A percentile compares a stretch with the other conserved stretches of the same genome.
Evolutionary conservation across 768 basidiomycete genomes (phyloP).

Genomic region (Tylopilus vinaceipallidus): DNA sequence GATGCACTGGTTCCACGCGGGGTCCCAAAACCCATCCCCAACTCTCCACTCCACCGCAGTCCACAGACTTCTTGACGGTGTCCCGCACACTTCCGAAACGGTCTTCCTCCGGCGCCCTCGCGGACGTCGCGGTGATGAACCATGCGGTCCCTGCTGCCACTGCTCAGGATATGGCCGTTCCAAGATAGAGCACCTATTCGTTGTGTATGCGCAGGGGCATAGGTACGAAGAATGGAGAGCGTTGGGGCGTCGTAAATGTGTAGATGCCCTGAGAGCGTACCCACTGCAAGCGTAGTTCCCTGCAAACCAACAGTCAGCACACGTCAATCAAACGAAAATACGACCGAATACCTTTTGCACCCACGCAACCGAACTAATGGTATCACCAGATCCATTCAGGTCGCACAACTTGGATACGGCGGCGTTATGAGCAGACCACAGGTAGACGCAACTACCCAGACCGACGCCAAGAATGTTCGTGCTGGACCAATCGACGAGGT

Average conservation of each 20-base stretch:
- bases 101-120: conserved; percentile 51
- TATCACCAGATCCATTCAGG: conserved; percentile 58
- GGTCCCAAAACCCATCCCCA: conserved; percentile 27
- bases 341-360: conserved; percentile 63
- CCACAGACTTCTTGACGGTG: conserved; percentile 97
- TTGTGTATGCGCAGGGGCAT: conserved; percentile 79
- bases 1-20: conserved; percentile 14
- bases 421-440: conserved; percentile 95
- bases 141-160: conserved; percentile 87
- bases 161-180: conserved; percentile 85
- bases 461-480: conserved; percentile 96
- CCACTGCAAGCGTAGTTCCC: conserved; percentile 90
- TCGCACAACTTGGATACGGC: conserved; percentile 92
- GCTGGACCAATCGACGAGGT: conserved; percentile 95
- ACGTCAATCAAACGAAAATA: background rate
- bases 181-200: conserved; percentile 94
- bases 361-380: conserved; percentile 89
- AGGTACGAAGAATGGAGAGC: conserved; percentile 73
- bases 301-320: conserved; percentile 16
- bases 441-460: conserved; percentile 87
- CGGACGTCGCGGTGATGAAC: conserved; percentile 94
- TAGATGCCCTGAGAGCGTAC: conserved; percentile 83
- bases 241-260: conserved; percentile 92
- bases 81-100: conserved; percentile 69
- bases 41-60: conserved; percentile 73